Base-by-base conservation (phyloP, 345 rosid genomes). In the Passiflora organensis region DNA sequence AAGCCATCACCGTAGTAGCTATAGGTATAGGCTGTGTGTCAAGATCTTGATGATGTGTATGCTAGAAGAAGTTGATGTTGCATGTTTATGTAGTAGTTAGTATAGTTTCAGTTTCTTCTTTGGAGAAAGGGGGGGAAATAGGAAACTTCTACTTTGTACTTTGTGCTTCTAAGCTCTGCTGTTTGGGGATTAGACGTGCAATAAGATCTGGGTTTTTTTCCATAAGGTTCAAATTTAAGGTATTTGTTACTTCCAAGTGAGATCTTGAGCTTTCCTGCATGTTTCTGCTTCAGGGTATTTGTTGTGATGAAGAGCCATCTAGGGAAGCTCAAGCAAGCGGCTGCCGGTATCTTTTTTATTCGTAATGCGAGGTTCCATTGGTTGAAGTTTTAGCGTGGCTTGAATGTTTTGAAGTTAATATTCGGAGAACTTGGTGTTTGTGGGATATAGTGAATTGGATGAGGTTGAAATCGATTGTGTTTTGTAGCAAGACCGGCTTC, bases 401-500 rank as follows among this genome's bases (percentile, higher is more conserved):
- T 60, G 63, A 65, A 51, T 44, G 41, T 55, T 57, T 51, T 22
- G n/a, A 45, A 28, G 52, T 66, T n/a, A 55, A 28, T 59, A 16
- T 46, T 21, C 59, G 43, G 43, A 56, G 50, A 53, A 60, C 36
- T 60, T 50, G 69, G 56, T 6, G 23, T 69, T 62, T 51, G 34
- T 53, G 49, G 64, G 64, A 57, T 52, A 53, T 48, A 51, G 48
- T 59, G 42, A 59, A 55, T 64, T 72, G 63, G 73, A 84, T 79
- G 91, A 79, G 68, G 83, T 72, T 69, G 43, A 73, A 75, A 73
- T 70, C 66, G 60, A 56, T 74, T 16, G 72, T 78, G 53, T 69
- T 77, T 69, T 77, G 74, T 60, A 73, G 80, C 43, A 71, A 63
- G 59, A 79, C 80, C 48, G 85, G 87, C 48, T 80, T 80, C 47